Percentiles rank a stretch among this genome's conserved stretches.
phyloP scores from a whole-genome alignment of 495 filamentous ascomycete genomes.

The Penicillium steckii region DNA sequence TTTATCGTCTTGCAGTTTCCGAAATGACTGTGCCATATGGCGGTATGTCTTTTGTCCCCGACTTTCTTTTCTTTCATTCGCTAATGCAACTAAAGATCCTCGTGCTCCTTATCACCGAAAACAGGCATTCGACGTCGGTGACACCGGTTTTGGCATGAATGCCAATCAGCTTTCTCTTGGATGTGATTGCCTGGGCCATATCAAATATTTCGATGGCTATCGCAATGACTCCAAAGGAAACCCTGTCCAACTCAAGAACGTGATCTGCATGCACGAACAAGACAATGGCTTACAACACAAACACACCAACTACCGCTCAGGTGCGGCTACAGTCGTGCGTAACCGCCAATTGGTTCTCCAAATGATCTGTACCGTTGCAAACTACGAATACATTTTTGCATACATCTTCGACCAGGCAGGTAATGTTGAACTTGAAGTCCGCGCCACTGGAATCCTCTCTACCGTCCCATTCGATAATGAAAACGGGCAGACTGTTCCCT shows the following conservation, averaged over 20 bases:
- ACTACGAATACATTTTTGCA: conserved; percentile 83
- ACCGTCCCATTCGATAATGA: conserved; percentile 72
- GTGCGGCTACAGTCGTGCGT: conserved; percentile 57
- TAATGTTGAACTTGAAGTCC: conserved; percentile 75
- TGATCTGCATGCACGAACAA: conserved; percentile 67
- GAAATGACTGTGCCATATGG: conserved; percentile 71
- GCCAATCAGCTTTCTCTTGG: conserved; percentile 67
- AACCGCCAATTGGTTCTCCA: conserved; percentile 66
- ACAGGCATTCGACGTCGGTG: conserved; percentile 69
- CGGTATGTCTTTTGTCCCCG: conserved; percentile 19
- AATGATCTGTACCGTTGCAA: conserved; percentile 74
- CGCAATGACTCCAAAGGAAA: conserved; percentile 56
- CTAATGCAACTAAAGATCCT: conserved; percentile 51
- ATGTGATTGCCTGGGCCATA: conserved; percentile 67
- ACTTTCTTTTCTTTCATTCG: not conserved
- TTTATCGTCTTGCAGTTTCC: conserved; percentile 69
- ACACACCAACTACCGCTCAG: conserved; percentile 65
- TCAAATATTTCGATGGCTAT: conserved; percentile 62
- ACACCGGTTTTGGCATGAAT: conserved; percentile 62
- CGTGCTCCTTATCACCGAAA: conserved; percentile 66
- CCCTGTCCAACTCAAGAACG: conserved; percentile 54
- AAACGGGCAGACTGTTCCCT: conserved; percentile 58
- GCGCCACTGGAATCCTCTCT: conserved; percentile 83
- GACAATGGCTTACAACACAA: conserved; percentile 65
- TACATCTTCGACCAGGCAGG: conserved; percentile 87